Evolutionary conservation across 1,284 basidiomycete species (phyloP).

Genomic region (Tilletia indica): DNA sequence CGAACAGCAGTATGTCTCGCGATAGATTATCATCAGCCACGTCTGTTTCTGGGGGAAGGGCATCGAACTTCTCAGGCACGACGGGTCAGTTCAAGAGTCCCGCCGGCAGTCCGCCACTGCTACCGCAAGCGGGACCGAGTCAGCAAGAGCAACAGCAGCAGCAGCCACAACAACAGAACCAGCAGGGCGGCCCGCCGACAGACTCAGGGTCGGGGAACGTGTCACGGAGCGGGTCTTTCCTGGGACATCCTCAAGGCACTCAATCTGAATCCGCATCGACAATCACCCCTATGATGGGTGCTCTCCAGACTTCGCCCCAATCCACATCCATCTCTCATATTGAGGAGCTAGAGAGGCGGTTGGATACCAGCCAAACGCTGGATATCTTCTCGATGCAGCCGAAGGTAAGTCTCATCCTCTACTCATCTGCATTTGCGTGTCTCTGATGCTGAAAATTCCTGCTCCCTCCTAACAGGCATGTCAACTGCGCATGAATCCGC

Average conservation of each 20-base stretch:
- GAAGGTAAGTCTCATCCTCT: constrained; percentile 63
- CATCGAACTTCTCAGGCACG: constrained; percentile 18
- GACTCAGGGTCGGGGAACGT: not conserved
- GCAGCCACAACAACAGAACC: no score
- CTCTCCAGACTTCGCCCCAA: not conserved
- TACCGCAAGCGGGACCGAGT: not conserved
- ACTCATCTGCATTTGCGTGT: not conserved
- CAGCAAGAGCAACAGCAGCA: not conserved
- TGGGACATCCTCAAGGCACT: not conserved
- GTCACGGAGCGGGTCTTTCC: not conserved
- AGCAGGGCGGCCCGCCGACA: not conserved
- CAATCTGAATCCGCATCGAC: constrained; percentile 10
- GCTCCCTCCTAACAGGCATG: constrained; percentile 59
- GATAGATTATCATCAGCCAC: constrained; percentile 41
- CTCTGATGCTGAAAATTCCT: not conserved
- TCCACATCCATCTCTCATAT: constrained; percentile 6
- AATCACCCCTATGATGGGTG: constrained; percentile 2
- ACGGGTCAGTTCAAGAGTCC: not conserved
- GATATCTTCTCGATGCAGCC: constrained; percentile 96
- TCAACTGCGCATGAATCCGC: constrained; percentile 83
- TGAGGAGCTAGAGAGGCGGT: constrained; percentile 74
- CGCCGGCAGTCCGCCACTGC: not conserved
- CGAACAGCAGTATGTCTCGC: constrained; percentile 20
- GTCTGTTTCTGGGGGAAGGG: constrained; percentile 28
- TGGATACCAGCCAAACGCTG: constrained; percentile 75